phyloP scores from a whole-genome alignment of 768 basidiomycete genomes.

The Steccherinum ochraceum region DNA sequence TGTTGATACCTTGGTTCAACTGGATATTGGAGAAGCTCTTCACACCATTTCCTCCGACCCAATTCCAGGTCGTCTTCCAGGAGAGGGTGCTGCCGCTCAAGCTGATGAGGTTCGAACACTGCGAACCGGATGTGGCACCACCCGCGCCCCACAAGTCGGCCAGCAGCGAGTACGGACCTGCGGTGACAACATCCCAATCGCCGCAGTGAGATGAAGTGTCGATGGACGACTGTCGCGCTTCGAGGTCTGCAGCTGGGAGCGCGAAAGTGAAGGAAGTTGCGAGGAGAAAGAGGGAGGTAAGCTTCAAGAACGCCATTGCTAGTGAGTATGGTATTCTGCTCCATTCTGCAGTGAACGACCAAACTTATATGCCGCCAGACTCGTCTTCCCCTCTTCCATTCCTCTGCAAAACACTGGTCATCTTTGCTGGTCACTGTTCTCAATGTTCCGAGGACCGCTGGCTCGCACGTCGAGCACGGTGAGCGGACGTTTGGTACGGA shows the following conservation, averaged over 20 bases:
- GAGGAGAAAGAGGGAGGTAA: not conserved
- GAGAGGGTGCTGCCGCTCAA: constrained; percentile 34
- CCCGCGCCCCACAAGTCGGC: constrained; percentile 41
- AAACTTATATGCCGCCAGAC: not conserved
- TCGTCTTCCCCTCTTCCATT: too few species aligned
- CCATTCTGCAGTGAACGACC: not conserved
- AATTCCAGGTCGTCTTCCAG: constrained; percentile 50
- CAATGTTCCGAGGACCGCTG: not conserved
- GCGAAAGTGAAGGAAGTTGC: not conserved
- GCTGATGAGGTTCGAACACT: constrained; percentile 43
- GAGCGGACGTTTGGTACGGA: too few species aligned
- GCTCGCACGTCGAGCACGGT: not conserved
- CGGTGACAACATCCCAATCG: constrained; percentile 44
- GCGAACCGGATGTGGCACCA: constrained; percentile 39
- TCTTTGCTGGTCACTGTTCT: not conserved
- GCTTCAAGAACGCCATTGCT: not conserved
- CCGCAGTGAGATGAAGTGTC: constrained; percentile 30
- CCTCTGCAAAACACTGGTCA: too few species aligned
- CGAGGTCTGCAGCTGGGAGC: not conserved
- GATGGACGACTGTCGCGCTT: constrained; percentile 11
- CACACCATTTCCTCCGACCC: constrained; percentile 45
- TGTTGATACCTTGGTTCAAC: constrained; percentile 43
- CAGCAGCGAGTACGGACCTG: constrained; percentile 41
- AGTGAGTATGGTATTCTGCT: not conserved
- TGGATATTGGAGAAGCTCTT: constrained; percentile 61